These are phyloP conservation scores for Penicillium sp. DNA, from an alignment of 2,329 filamentous ascomycete species.

Conservation along the genomic window DNA sequence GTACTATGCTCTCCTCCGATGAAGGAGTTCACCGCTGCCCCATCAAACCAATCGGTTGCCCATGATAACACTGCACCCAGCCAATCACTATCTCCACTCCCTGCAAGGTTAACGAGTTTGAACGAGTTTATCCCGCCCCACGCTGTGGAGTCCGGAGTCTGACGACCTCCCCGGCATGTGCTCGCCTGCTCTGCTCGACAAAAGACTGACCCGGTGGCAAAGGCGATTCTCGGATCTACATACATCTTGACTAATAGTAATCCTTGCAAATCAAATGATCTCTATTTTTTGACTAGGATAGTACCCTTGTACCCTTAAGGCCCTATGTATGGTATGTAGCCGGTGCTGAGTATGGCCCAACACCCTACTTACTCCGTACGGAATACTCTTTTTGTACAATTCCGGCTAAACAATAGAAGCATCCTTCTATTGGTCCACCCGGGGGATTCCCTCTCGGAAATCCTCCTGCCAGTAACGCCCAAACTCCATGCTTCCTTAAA, in stretches of 20 bases:
- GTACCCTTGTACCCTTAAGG: too few species aligned
- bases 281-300: too few species aligned
- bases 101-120: slow-evolving; percentile 6
- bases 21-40: background rate
- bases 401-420: background rate
- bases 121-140: slow-evolving; percentile 4
- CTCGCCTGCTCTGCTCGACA: slow-evolving; percentile 4
- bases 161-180: slow-evolving; percentile 16
- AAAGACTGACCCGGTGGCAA: slow-evolving; percentile 17
- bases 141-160: slow-evolving; percentile 19
- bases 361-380: background rate
- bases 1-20: too few species aligned
- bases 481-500: slow-evolving; percentile 34
- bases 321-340: too few species aligned
- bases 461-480: slow-evolving; percentile 19
- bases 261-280: background rate
- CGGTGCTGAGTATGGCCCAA: too few species aligned
- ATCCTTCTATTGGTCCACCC: background rate
- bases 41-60: slow-evolving; percentile 27
- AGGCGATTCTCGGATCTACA: slow-evolving; percentile 1
- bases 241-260: slow-evolving; percentile 4
- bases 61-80: slow-evolving; percentile 25
- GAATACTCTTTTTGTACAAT: too few species aligned
- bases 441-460: background rate
- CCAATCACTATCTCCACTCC: slow-evolving; percentile 28